phyloP scores from a whole-genome alignment of 192 early-diverging fungal genomes.

The Thamnidium elegans region DNA sequence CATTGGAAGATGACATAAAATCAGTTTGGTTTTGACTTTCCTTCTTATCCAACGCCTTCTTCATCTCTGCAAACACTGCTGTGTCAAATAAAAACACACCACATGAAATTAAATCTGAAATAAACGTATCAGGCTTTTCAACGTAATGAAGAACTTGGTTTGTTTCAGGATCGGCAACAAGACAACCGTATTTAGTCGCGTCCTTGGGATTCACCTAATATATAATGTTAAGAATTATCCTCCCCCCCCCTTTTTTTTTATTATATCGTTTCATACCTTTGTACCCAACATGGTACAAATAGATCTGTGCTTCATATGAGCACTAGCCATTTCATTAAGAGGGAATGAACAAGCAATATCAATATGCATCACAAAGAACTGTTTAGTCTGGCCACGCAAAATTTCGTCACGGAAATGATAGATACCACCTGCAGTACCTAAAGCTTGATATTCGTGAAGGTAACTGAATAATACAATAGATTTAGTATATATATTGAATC shows the following conservation, averaged over 20 bases:
- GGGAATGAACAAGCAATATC: conserved; percentile 97
- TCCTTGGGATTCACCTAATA: conserved; percentile 53
- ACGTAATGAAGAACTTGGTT: conserved; percentile 95
- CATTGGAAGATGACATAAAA: conserved; percentile 40
- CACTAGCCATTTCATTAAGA: conserved; percentile 77
- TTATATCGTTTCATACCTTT: conserved; percentile 54
- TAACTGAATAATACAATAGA: conserved; percentile 63
- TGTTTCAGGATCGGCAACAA: conserved; percentile 87
- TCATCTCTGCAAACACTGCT: conserved; percentile 85
- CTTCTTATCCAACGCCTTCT: conserved; percentile 70
- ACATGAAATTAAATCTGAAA: conserved; percentile 92
- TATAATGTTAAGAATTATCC: no score
- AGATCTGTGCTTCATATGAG: conserved; percentile 80
- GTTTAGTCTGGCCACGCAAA: conserved; percentile 81
- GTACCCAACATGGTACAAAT: conserved; percentile 89
- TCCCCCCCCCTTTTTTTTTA: no score
- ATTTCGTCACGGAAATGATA: conserved; percentile 99
- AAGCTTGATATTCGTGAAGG: conserved; percentile 93
- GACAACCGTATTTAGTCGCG: conserved; percentile 87
- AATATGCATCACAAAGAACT: conserved; percentile 95
- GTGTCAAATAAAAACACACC: conserved; percentile 94
- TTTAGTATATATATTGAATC: neutral
- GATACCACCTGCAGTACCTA: conserved; percentile 95
- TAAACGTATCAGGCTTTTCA: conserved; percentile 95
- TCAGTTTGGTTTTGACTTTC: conserved; percentile 43